Conservation (phyloP, 495 filamentous ascomycete genomes). For the Filosporella fistucella region DNA sequence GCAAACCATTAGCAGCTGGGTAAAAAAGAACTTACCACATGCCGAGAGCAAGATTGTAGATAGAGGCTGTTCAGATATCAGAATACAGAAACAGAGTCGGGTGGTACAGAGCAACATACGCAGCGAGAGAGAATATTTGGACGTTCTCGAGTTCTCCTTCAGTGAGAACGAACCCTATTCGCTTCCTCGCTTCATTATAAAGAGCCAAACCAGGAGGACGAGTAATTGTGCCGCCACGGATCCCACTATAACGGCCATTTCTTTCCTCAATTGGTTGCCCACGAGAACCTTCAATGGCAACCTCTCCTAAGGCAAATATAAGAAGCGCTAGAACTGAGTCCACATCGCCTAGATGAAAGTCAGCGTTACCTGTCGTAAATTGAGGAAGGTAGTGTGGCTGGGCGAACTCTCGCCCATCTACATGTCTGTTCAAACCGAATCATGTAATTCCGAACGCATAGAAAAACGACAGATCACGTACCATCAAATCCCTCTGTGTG, state of each 20-base stretch:
- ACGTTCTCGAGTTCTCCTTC: constrained; percentile 53
- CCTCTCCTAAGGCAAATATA: constrained; percentile 51
- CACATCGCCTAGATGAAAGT: no score
- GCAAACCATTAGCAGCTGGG: constrained; percentile 1
- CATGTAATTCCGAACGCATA: no score
- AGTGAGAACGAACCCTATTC: constrained; percentile 51
- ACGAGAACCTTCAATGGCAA: constrained; percentile 43
- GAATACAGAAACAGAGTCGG: no score
- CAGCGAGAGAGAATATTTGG: constrained; percentile 48
- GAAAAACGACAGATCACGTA: no score
- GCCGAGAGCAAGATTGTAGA: constrained; percentile 44
- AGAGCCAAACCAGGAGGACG: constrained; percentile 50
- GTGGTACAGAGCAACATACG: constrained; percentile 30
- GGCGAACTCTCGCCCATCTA: no score
- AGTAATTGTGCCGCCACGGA: constrained; percentile 43
- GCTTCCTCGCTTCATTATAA: constrained; percentile 55
- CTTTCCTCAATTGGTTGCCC: constrained; percentile 37
- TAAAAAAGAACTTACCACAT: constrained; percentile 36
- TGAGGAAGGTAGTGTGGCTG: no score
- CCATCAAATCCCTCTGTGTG: constrained; percentile 45
- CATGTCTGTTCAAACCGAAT: no score
- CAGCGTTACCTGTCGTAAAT: no score
- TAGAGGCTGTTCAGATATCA: constrained; percentile 43
- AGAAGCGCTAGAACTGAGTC: constrained; percentile 48
- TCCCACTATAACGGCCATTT: constrained; percentile 43